Percentiles rank a stretch among this genome's conserved stretches.
These are phyloP conservation scores for Ceratocystiopsis minuta DNA, from an alignment of 2,329 filamentous ascomycete genomes.

Conservation along the genomic window DNA sequence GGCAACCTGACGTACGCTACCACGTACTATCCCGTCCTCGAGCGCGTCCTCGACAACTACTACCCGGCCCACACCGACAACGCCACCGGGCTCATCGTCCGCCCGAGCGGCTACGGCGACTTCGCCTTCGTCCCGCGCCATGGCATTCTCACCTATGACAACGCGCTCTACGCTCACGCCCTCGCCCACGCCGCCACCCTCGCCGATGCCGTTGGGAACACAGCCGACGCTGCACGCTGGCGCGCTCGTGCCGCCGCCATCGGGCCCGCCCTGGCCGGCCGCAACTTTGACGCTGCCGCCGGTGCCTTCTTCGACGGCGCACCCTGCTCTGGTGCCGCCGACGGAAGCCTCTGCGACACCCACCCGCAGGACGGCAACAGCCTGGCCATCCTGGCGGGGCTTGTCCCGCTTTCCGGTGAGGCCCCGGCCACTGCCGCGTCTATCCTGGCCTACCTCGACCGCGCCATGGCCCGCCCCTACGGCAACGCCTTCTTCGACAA, in stretches of 20 bases:
- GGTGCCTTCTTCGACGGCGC: constrained; percentile 29
- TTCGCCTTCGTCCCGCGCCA: constrained; percentile 30
- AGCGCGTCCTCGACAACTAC: constrained; percentile 25
- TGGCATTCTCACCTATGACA: constrained; percentile 33
- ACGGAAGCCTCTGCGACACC: constrained; percentile 14
- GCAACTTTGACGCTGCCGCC: constrained; percentile 23
- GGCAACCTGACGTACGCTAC: constrained; percentile 24
- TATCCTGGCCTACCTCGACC: constrained; percentile 22
- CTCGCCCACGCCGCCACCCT: constrained; percentile 25
- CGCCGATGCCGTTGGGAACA: constrained; percentile 16
- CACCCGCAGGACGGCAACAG: constrained; percentile 35
- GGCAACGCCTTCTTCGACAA: constrained; percentile 36
- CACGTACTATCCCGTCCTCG: constrained; percentile 23
- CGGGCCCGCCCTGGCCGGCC: constrained; percentile 17
- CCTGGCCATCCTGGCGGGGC: constrained; percentile 24
- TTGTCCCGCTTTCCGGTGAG: too few species aligned
- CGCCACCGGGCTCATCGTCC: constrained; percentile 23
- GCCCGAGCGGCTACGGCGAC: constrained; percentile 26
- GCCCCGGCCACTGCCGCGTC: constrained; percentile 13
- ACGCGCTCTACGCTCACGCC: constrained; percentile 29
- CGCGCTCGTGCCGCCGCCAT: constrained; percentile 17
- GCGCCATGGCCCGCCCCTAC: constrained; percentile 19
- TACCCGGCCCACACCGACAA: constrained; percentile 24
- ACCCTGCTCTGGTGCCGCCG: constrained; percentile 7
- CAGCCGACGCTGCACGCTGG: constrained; percentile 22